Base-by-base conservation (phyloP, 495 filamentous ascomycete species). In the Penicillium manginii region DNA sequence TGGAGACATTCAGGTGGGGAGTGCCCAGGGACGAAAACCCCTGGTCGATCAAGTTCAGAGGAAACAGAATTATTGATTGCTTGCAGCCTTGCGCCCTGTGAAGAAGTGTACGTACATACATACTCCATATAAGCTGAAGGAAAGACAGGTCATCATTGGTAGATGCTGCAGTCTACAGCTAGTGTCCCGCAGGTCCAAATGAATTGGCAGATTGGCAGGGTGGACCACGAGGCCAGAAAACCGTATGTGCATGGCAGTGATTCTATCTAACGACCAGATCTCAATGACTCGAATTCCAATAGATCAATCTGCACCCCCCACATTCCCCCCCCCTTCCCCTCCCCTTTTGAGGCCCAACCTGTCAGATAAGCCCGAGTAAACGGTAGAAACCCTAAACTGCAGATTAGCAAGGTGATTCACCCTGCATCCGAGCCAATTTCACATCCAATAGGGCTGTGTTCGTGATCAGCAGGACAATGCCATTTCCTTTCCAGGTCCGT, bases 261-360 rank as follows among this genome's bases (percentile, higher is more conserved):
- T 15, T 56, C 42, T 59, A 59, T 63, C 33, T 57, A 54, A 57
- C 53, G 61, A 60, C 61, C 61, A 57, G 49, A 57, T 63, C 57
- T 56, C 47, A 56, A 59, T 57, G 21, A 48, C 14, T 32, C 49
- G 5, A 33, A 21, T 17, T 33, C n/a, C 18, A 55, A 29, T 50
- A 9, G 22, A 47, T 47, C 45, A 47, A 47, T 46, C 12, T 32
- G 39, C 35, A 5, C 10, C 10, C 46, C 54, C 54, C 33, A 11
- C 40, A 23, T 57, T 18, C 21, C 23, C 5, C 48, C 22, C 19
- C 31, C 29, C 21, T 33, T 51, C 14, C 50, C 21, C 18, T n/a
- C 17, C 17, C 15, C 31, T 21, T 58, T 58, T 58, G 52, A 58
- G 31, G 55, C 54, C 62, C 55, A 61, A 46, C 49, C 47, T 51